These are phyloP conservation scores for Xylaria digitata DNA, from an alignment of 2,329 filamentous ascomycete species.

Conservation along the genomic window DNA sequence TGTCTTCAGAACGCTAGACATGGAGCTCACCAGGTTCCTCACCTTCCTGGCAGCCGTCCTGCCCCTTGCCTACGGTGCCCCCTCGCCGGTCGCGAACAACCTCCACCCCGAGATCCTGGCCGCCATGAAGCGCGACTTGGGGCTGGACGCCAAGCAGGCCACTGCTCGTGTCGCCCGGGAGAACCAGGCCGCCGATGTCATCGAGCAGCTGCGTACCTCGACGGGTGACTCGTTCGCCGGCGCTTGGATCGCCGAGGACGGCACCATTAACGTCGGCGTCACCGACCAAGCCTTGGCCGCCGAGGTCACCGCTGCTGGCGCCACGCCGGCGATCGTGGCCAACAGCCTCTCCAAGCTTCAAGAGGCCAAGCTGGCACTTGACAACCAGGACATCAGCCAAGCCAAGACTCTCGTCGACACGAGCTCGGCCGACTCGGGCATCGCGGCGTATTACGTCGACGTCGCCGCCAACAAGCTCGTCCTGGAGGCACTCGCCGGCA, in stretches of 20 bases:
- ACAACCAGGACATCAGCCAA: slow-evolving; percentile 49
- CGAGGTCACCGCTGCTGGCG: slow-evolving; percentile 53
- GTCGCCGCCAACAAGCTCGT: slow-evolving; percentile 56
- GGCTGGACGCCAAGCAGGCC: slow-evolving; percentile 53
- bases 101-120: slow-evolving; percentile 56
- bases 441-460: slow-evolving; percentile 55
- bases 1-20: slow-evolving; percentile 46
- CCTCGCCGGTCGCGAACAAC: slow-evolving; percentile 50
- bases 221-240: slow-evolving; percentile 53
- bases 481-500: slow-evolving; percentile 52
- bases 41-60: slow-evolving; percentile 54
- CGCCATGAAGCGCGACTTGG: slow-evolving; percentile 58
- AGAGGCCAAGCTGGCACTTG: slow-evolving; percentile 56
- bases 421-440: slow-evolving; percentile 46
- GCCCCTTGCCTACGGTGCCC: slow-evolving; percentile 55
- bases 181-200: slow-evolving; percentile 52
- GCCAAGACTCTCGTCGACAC: slow-evolving; percentile 47
- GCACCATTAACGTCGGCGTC: slow-evolving; percentile 51
- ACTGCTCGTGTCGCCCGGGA: slow-evolving; percentile 54
- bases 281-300: slow-evolving; percentile 52
- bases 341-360: slow-evolving; percentile 55
- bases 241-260: slow-evolving; percentile 54
- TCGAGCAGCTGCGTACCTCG: slow-evolving; percentile 50
- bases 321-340: slow-evolving; percentile 50
- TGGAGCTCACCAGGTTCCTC: slow-evolving; percentile 55